phyloP scores from a whole-genome alignment of 164 flowering plant genomes.

The Paratinospora sagittata region DNA sequence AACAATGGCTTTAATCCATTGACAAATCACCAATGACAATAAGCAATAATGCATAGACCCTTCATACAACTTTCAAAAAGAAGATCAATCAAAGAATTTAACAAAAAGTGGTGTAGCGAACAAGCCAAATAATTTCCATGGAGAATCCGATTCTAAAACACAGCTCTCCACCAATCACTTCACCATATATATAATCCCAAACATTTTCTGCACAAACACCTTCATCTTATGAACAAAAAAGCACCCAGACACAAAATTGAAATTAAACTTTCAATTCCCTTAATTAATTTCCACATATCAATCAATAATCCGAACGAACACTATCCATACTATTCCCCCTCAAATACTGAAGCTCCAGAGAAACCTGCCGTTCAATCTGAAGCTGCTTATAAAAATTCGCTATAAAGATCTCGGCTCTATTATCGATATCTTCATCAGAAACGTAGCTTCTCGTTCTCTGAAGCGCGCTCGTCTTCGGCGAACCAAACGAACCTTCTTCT shows the following conservation, averaged over 20 bases:
- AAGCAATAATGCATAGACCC: not conserved
- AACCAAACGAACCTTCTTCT: not conserved
- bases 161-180: constrained; percentile 13
- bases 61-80: not conserved
- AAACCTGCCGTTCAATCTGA: constrained; percentile 42
- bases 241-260: not conserved
- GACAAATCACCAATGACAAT: not conserved
- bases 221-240: not conserved
- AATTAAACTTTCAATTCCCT: not conserved
- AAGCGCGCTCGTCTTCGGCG: constrained; percentile 10
- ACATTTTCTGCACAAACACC: not conserved
- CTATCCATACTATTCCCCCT: constrained; percentile 22
- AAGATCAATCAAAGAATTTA: not conserved
- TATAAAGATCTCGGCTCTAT: constrained; percentile 50
- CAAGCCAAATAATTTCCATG: constrained; percentile 8
- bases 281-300: not conserved
- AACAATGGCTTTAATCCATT: not conserved
- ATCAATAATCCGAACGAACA: constrained; percentile 8
- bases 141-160: constrained; percentile 14
- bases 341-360: constrained; percentile 26
- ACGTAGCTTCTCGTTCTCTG: constrained; percentile 31
- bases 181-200: not conserved
- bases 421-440: constrained; percentile 44
- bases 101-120: not conserved
- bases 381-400: constrained; percentile 42